Base-by-base conservation (phyloP, 306 rosid species). In the Crotalaria pallida region DNA sequence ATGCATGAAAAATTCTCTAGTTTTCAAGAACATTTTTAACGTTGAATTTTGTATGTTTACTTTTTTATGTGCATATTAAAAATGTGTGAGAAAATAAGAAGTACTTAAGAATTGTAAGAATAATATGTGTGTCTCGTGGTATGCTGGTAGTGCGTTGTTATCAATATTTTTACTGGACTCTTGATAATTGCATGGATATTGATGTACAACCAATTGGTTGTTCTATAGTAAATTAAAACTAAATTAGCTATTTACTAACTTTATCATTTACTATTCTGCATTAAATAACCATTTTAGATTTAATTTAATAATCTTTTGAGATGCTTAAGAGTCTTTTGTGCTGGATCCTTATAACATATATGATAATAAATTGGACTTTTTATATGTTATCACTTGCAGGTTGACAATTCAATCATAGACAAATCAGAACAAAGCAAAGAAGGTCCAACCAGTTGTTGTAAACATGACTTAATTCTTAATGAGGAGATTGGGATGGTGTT, bases 401-500 rank as follows among this genome's bases (percentile, higher is more conserved):
- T 73, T 58, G 77, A 63, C 19, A 58, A 22, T 18, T 16, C 21
- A 7, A 19, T 11, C 13, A 29, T 4, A 31, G 31, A 22, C 12
- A 77, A 63, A 61, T 26, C 17, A 38, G 43, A 7, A 16, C 21
- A n/a, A 52, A 3, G 15, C 10, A 10, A 2, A 34, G 76, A 23
- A 45, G 13, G 3, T 49, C 16, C 58, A 10, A 26, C 17, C 16
- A 18, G 5, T 7, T 2, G 0, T 7, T 82, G 86, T 55, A 71
- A 67, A 17, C 85, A 82, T n/a, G 45, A 64, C 5, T 5, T 50
- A 0, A 1, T 0, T 19, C 22, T 52, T 4, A 73, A 82, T 11
- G 83, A 77, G 7, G 15, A 82, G 53, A 73, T 74, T 23, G 86
- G 86, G 23, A 18, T 22, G 7, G 4, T 11, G 5, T 82, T 83